Evolutionary conservation across 192 early-diverging fungal genomes (phyloP), one percentile per base, ranked within the genome.

Genomic region (Rhizoclosmatium globosum): DNA sequence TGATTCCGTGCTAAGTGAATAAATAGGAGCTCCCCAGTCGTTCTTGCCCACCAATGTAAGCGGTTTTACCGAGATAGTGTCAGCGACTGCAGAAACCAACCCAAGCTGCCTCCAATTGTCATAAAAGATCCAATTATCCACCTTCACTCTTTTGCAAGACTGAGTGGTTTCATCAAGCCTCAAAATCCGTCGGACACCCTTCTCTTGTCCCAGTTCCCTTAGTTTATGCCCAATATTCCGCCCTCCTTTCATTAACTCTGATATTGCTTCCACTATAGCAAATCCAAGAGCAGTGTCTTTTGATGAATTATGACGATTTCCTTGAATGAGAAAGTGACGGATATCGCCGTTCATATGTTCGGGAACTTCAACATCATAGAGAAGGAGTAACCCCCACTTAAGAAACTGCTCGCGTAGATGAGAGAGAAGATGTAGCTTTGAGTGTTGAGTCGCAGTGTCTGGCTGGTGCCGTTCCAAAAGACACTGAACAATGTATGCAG

Each of bases 271-370:
- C n/a, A 6, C 4, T 11, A 56, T 38, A 38, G 47, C n/a, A 71
- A 71, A 71, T 13, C 53, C 4, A 56, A 13, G 4, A 38, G 19
- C 69, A 9, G 41, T 23, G 38, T 71, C 69, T n/a, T 48, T 9
- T 23, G 69, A 71, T 7, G 17, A 4, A 11, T 71, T 4, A 4
- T 71, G 45, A 31, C 3, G 69, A 41, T 71, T 71, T 11, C 47
- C 47, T 23, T 53, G 15, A 47, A 47, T 13, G n/a, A 71, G 46
- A 17, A 45, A 17, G 4, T 71, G 15, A 3, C 53, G 47, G 4
- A 71, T 48, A 31, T 47, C 48, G 4, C 69, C 69, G 53, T 71
- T 71, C 69, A 53, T 71, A n/a, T 71, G 69, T 48, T 71, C 53
- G 47, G 69, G 48, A 0, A 56, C 53, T 41, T 53, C 69, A 56